Evolutionary conservation across 768 basidiomycete genomes (phyloP), one percentile per base, ranked within the genome.

Genomic region (Tylopilus subfusipes): DNA sequence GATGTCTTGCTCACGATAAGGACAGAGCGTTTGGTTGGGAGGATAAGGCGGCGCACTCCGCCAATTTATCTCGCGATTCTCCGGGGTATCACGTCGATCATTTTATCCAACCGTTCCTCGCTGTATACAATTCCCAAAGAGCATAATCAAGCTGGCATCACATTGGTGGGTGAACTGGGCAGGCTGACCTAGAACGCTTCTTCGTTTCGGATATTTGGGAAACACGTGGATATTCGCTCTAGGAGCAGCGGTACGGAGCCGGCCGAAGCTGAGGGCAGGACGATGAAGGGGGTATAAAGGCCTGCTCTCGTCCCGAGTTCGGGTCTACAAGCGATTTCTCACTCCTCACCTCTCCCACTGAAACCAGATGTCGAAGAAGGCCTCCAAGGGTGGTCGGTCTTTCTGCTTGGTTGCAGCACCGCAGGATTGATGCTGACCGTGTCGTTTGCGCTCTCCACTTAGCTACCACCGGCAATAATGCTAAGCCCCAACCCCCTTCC

Each of bases 211-310:
- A 47, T 56, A 48, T 48, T 51, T 24, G 16, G 50, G 51, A 56
- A 44, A 47, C 33, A 12, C 33, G 43, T 45, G 55, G 57, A 55
- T 18, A 21, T 42, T 36, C 48, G 29, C 38, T 42, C 36, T 48
- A 13, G 53, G 53, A 42, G 46, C 34, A 48, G 47, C 48, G 61
- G 50, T 60, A 56, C 66, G 57, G 43, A 29, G 30, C 51, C 45
- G 46, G 58, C 58, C 66, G 55, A 57, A 54, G 56, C 54, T 63
- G 55, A 70, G 68, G 68, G 68, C 68, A 68, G 67, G 64, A 49
- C 58, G 29, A 53, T 39, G 50, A 46, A 48, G 24, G 34, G 50
- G 31, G n/a, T 55, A 68, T 68, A 68, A 70, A 66, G n/a, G 6
- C 34, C 13, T 50, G 53, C 8, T 44, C 47, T 52, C 25, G 29